A percentile compares a stretch with the other conserved stretches of the same genome.
phyloP scores from a whole-genome alignment of 2,329 filamentous ascomycete species.

The Diaporthe helianthi region DNA sequence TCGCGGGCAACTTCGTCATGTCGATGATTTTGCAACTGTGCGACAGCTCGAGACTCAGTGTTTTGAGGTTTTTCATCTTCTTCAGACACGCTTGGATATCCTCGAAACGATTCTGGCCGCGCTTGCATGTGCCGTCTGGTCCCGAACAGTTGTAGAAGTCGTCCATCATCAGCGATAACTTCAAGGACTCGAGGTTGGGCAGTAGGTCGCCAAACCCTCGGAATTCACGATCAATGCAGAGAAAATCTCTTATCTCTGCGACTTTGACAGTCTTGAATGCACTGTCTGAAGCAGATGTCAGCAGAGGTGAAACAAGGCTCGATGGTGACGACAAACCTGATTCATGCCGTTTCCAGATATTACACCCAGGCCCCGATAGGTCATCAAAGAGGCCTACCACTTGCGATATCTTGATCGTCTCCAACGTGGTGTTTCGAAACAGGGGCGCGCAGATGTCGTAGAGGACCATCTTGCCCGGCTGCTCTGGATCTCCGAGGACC shows the following conservation, averaged over 20 bases:
- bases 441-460: no score
- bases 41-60: neutral
- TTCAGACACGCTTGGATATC: neutral
- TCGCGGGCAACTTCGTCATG: neutral
- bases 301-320: rapidly evolving
- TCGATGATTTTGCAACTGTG: neutral
- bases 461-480: neutral
- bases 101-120: neutral
- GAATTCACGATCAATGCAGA: rapidly evolving
- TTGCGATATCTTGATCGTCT: rapidly evolving
- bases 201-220: neutral
- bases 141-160: no score
- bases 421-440: neutral
- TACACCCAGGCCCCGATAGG: no score
- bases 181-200: neutral
- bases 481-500: neutral
- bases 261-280: neutral
- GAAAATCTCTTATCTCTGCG: neutral
- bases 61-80: neutral
- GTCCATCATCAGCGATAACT: neutral
- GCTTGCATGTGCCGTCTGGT: rapidly evolving
- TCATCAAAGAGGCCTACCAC: no score
- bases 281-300: neutral
- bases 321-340: neutral
- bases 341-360: neutral